phyloP scores from a whole-genome alignment of 2,329 filamentous ascomycete species.

The Sporothrix phasma region DNA sequence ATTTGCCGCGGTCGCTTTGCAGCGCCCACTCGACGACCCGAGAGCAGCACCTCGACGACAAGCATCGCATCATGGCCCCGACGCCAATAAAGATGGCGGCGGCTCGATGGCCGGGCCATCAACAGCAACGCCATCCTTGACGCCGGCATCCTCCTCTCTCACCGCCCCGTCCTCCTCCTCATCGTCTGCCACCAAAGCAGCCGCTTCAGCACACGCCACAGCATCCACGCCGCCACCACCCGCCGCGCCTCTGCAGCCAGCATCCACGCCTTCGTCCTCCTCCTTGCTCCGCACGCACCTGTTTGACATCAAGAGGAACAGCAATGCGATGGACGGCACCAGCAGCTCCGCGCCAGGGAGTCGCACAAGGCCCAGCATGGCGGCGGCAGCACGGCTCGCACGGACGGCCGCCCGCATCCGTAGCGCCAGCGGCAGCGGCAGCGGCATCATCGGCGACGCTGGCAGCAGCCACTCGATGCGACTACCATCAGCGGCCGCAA shows the following conservation, averaged over 20 bases:
- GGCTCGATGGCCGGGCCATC: conserved; percentile 1
- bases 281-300: conserved; percentile 6
- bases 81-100: conserved; percentile 14
- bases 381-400: conserved; percentile 8
- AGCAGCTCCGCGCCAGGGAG: neutral
- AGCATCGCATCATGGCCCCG: conserved; percentile 11
- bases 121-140: neutral
- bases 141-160: neutral
- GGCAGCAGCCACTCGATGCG: conserved; percentile 10
- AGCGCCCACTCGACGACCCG: neutral
- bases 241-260: neutral
- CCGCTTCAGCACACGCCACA: conserved; percentile 8
- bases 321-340: neutral
- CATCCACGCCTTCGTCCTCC: neutral
- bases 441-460: neutral
- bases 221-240: conserved; percentile 14
- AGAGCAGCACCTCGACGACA: neutral
- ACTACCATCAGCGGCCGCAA: conserved; percentile 27
- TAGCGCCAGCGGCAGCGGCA: neutral
- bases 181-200: neutral
- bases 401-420: conserved; percentile 9
- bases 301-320: conserved; percentile 9
- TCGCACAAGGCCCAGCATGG: neutral
- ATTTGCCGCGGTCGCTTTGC: neutral
- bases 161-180: neutral